Conservation (phyloP, 2,329 filamentous ascomycete species). For the Fusarium sororula region DNA sequence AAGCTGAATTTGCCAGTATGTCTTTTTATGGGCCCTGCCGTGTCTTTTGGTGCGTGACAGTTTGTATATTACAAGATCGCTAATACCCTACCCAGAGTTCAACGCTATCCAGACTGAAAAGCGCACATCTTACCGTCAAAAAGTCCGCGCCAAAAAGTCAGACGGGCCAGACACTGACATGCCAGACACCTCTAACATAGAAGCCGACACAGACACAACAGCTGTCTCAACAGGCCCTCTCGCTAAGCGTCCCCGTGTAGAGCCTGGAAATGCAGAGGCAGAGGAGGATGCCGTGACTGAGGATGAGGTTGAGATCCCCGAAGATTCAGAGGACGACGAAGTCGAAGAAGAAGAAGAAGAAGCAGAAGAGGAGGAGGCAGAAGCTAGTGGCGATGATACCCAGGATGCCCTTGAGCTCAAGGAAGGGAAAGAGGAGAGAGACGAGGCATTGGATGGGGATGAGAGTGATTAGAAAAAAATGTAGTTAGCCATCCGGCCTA, state of each 20-base stretch:
- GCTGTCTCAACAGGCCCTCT: slow-evolving; percentile 45
- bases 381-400: slow-evolving; percentile 62
- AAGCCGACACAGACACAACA: slow-evolving; percentile 46
- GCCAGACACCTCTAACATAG: slow-evolving; percentile 45
- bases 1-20: slow-evolving; percentile 80
- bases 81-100: slow-evolving; percentile 63
- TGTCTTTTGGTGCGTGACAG: not conserved
- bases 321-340: slow-evolving; percentile 60
- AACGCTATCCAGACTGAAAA: slow-evolving; percentile 78
- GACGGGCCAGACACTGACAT: slow-evolving; percentile 50
- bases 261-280: slow-evolving; percentile 50
- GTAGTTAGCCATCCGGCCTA: not conserved
- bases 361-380: slow-evolving; percentile 46
- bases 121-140: slow-evolving; percentile 76
- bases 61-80: not conserved
- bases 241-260: slow-evolving; percentile 59
- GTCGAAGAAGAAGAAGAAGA: slow-evolving; percentile 53
- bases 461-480: slow-evolving; percentile 61
- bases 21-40: slow-evolving; percentile 24
- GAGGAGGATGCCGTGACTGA: slow-evolving; percentile 50
- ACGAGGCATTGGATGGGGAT: slow-evolving; percentile 70
- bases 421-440: slow-evolving; percentile 58
- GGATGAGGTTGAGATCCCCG: slow-evolving; percentile 56
- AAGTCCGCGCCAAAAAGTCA: slow-evolving; percentile 71
- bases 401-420: slow-evolving; percentile 63